Evolutionary conservation across 2,329 filamentous ascomycete species (phyloP), one percentile per base, ranked within the genome.

Genomic region (Fusarium anthophilum): DNA sequence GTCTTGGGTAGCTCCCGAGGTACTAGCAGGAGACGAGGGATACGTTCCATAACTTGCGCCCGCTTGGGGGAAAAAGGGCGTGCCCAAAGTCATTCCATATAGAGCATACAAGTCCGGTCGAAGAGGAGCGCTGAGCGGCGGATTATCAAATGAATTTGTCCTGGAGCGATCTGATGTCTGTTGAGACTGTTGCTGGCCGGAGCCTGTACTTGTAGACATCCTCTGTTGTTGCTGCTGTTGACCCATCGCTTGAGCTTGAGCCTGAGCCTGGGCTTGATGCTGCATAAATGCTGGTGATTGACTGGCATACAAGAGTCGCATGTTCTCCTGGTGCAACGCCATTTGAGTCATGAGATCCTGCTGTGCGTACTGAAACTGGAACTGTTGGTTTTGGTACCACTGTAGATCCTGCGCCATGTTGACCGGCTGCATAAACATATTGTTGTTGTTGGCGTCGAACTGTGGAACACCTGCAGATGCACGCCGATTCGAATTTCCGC

Each of bases 121-220:
- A 8, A 91, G 78, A 5, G 90, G 88, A 2, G 89, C 88, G n/a
- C 85, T 88, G 43, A 91, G 79, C 10, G 90, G 90, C 24, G 88
- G 85, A 62, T 88, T 90, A 76, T 92, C 90, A 76, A 91, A 89
- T 18, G 90, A 91, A 77, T 88, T 90, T 12, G 89, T 91, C 69
- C 90, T 86, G 43, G 89, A 88, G 71, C 90, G 82, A 76, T 89
- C 85, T 37, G 82, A 78, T 26, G 81, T 74, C 56, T 81, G 79
- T 44, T 76, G 79, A 14, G 85, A 79, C 55, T 72, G 67, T 38
- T 78, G 80, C 39, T 81, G 80, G 41, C 75, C 7, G 66, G 82
- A 58, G 32, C 48, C 60, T 38, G 73, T 32, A 44, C 39, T 74
- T 38, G 72, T 58, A 9, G 72, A 58, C 68, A 75, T 73, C 47